These are phyloP conservation scores for Monilinia fructigena DNA, from an alignment of 2,329 filamentous ascomycete genomes.

Conservation along the genomic window DNA sequence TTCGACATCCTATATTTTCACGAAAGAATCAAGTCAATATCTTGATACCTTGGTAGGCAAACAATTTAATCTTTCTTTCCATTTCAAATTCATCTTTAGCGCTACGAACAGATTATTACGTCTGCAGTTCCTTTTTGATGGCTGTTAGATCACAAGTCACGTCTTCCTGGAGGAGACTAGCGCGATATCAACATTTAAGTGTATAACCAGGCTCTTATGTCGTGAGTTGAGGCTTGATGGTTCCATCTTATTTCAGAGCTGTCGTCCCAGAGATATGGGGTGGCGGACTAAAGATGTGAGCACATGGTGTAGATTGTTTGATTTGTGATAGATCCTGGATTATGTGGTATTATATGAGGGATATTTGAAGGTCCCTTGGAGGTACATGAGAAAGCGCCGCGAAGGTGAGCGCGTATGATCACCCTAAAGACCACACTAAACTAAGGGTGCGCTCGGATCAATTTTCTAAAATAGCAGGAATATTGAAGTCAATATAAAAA, in stretches of 20 bases:
- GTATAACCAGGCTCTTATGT: slow-evolving; percentile 29
- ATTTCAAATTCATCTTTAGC: slow-evolving; percentile 33
- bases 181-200: slow-evolving; percentile 48
- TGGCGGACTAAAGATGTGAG: slow-evolving; percentile 57
- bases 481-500: no score
- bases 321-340: not conserved
- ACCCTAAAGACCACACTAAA: not conserved
- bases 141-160: slow-evolving; percentile 52
- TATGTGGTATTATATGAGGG: slow-evolving; percentile 13
- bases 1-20: not conserved
- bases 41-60: not conserved
- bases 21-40: slow-evolving; percentile 3
- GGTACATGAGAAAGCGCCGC: not conserved
- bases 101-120: slow-evolving; percentile 54
- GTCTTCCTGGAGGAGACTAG: slow-evolving; percentile 40
- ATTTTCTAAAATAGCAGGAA: no score
- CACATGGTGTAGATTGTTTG: slow-evolving; percentile 42
- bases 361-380: not conserved
- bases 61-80: not conserved
- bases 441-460: not conserved
- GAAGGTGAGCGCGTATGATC: not conserved
- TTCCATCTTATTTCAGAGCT: slow-evolving; percentile 54
- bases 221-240: slow-evolving; percentile 32
- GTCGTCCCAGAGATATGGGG: slow-evolving; percentile 49
- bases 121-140: slow-evolving; percentile 48